These are phyloP conservation scores for Tephrocybe rancida DNA, from an alignment of 768 basidiomycete species.

Conservation along the genomic window DNA sequence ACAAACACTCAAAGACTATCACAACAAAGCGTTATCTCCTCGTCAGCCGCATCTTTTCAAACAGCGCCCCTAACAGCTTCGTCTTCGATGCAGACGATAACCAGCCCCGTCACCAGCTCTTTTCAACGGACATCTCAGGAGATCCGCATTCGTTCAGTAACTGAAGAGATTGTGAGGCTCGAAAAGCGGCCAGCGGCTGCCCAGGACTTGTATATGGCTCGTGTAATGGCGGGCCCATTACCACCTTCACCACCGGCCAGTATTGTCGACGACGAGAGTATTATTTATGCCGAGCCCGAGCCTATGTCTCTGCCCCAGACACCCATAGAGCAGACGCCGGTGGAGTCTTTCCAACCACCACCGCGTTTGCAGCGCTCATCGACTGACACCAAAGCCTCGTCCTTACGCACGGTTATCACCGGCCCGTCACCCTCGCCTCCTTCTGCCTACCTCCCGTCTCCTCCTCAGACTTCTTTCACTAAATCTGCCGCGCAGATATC, in stretches of 20 bases:
- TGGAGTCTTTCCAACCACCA: slow-evolving; percentile 7
- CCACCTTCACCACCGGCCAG: slow-evolving; percentile 37
- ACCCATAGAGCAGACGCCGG: not conserved
- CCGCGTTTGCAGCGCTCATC: slow-evolving; percentile 46
- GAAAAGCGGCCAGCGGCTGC: slow-evolving; percentile 19
- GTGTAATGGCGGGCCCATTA: slow-evolving; percentile 24
- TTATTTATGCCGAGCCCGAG: slow-evolving; percentile 11
- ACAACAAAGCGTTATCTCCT: slow-evolving; percentile 25
- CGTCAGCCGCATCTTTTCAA: slow-evolving; percentile 36
- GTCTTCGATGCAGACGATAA: slow-evolving; percentile 19
- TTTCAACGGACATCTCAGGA: slow-evolving; percentile 37
- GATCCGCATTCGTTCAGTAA: slow-evolving; percentile 57
- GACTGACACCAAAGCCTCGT: slow-evolving; percentile 48
- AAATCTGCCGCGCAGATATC: slow-evolving; percentile 27
- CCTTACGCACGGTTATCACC: slow-evolving; percentile 27
- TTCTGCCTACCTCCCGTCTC: slow-evolving; percentile 18
- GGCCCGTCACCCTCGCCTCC: slow-evolving; percentile 16
- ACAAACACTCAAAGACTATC: slow-evolving; percentile 19
- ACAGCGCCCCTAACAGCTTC: slow-evolving; percentile 30
- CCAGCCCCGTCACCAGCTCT: slow-evolving; percentile 1
- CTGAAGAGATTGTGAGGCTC: slow-evolving; percentile 47
- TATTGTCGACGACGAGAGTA: slow-evolving; percentile 15
- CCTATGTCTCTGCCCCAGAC: slow-evolving; percentile 10
- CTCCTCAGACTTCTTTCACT: slow-evolving; percentile 18
- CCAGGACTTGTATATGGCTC: slow-evolving; percentile 15